Evolutionary conservation across 1,139 yeast genomes (phyloP).

Genomic region (Suhomyces taliae): DNA sequence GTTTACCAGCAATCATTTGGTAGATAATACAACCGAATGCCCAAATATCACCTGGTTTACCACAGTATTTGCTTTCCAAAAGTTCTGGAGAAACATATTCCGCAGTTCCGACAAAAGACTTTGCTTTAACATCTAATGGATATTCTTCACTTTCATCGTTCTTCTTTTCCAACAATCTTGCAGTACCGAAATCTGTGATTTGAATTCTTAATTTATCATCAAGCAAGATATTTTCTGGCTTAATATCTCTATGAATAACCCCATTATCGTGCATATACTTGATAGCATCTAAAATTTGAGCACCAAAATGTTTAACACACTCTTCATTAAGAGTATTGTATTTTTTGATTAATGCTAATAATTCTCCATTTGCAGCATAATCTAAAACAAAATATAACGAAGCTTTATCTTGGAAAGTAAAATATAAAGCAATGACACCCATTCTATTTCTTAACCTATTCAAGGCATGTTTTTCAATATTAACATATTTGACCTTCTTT

Average conservation of each 20-base stretch:
- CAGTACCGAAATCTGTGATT: slow-evolving; percentile 84
- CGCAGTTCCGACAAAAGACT: slow-evolving; percentile 87
- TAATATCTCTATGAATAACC: slow-evolving; percentile 76
- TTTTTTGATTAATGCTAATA: slow-evolving; percentile 73
- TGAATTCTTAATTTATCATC: slow-evolving; percentile 65
- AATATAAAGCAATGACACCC: slow-evolving; percentile 84
- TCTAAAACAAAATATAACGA: slow-evolving; percentile 90
- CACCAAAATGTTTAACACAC: slow-evolving; percentile 70
- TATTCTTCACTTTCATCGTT: slow-evolving; percentile 41
- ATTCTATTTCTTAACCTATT: slow-evolving; percentile 69
- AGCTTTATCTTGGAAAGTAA: slow-evolving; percentile 90
- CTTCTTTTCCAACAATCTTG: slow-evolving; percentile 54
- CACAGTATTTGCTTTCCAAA: slow-evolving; percentile 65
- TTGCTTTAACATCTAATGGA: slow-evolving; percentile 52
- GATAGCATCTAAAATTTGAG: slow-evolving; percentile 63
- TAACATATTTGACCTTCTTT: slow-evolving; percentile 92
- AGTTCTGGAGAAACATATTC: slow-evolving; percentile 77
- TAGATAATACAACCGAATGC: slow-evolving; percentile 78
- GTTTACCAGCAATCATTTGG: slow-evolving; percentile 74
- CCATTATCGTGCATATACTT: slow-evolving; percentile 73
- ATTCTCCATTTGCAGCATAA: slow-evolving; percentile 90
- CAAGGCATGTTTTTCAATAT: slow-evolving; percentile 90
- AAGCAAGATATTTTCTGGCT: slow-evolving; percentile 73
- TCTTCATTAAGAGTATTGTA: slow-evolving; percentile 77
- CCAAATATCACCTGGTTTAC: slow-evolving; percentile 79